Evolutionary conservation across 345 rosid genomes (phyloP).

Genomic region (Schrenkiella parvula): DNA sequence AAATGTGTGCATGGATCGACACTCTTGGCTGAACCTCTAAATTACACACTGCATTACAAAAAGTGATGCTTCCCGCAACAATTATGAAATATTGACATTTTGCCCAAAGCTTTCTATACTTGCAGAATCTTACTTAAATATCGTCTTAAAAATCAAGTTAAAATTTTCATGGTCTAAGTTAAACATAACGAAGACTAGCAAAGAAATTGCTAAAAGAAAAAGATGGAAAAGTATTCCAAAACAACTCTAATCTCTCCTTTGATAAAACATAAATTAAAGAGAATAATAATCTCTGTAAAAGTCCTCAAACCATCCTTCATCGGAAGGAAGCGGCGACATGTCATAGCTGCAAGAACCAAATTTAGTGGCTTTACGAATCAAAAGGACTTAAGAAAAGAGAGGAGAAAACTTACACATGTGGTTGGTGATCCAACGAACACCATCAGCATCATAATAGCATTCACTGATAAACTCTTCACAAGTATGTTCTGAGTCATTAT

Average conservation of each 20-base stretch:
- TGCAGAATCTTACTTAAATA: too few relatives aligned
- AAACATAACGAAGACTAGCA: background rate
- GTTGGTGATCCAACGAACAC: slow-evolving; percentile 9
- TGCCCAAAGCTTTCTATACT: too few relatives aligned
- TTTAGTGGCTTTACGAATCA: background rate
- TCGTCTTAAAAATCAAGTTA: too few relatives aligned
- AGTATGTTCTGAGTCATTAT: background rate
- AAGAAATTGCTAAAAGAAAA: background rate
- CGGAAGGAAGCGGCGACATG: background rate
- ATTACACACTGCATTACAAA: too few relatives aligned
- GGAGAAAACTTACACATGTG: background rate
- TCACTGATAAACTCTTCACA: background rate
- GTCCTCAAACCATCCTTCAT: background rate
- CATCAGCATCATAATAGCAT: background rate
- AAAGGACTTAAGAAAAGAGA: background rate
- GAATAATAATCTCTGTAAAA: background rate
- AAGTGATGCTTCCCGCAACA: too few relatives aligned
- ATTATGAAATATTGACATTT: too few relatives aligned
- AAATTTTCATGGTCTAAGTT: background rate
- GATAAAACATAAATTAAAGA: background rate
- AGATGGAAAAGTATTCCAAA: background rate
- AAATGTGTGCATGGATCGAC: too few relatives aligned
- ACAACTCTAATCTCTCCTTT: background rate
- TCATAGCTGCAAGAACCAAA: background rate
- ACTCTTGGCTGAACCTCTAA: too few relatives aligned